phyloP scores from a whole-genome alignment of 163 green algal genomes.

The Prototheca cutis region DNA sequence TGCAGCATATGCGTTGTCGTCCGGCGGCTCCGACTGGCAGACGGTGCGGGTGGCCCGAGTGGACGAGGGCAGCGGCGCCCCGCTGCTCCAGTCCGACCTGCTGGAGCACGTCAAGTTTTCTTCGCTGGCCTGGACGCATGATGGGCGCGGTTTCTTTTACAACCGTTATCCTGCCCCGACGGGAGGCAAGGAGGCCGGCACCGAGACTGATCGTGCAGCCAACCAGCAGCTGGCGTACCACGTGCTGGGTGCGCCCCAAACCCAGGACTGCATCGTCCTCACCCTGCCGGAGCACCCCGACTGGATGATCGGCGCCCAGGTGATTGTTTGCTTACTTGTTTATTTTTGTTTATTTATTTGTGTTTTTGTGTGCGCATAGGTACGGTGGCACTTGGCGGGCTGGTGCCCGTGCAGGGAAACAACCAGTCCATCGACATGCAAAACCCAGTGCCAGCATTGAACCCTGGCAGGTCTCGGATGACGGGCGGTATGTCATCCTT shows the following conservation, averaged over 20 bases:
- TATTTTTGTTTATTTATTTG: no score
- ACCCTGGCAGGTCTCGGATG: no score
- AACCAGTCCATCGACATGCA: no score
- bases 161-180: constrained; percentile 46
- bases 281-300: constrained; percentile 50
- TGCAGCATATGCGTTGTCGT: constrained; percentile 43
- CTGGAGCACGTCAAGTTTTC: constrained; percentile 82
- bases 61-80: constrained; percentile 32
- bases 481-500: constrained; percentile 76
- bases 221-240: constrained; percentile 48
- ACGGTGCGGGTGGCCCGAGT: constrained; percentile 53
- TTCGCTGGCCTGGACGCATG: constrained; percentile 60
- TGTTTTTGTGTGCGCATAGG: no score
- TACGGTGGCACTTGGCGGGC: no score
- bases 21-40: constrained; percentile 67
- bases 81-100: constrained; percentile 49
- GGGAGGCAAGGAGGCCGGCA: constrained; percentile 18
- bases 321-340: no score
- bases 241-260: constrained; percentile 20
- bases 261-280: constrained; percentile 39
- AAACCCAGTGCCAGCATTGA: no score
- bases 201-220: constrained; percentile 20
- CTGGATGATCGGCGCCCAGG: constrained; percentile 60
- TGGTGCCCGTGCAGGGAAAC: no score
- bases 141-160: constrained; percentile 82